Percentiles rank a stretch among this genome's conserved stretches.
Conservation (phyloP, 139 green algal genomes). For the Pseudopediastrum boryanum region DNA sequence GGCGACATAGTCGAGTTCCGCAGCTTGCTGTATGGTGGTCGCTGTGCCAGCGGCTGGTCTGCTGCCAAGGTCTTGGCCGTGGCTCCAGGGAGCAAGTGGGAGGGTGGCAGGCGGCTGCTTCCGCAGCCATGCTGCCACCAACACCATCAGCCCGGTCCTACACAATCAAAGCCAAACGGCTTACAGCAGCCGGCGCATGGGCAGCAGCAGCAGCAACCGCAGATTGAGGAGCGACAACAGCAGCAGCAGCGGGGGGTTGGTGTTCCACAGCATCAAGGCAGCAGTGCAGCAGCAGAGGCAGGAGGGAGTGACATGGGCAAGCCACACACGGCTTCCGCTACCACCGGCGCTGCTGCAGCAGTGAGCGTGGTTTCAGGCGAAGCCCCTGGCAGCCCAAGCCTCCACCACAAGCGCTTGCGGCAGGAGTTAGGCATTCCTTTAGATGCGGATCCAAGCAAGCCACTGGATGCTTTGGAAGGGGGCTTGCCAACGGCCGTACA, state of each 20-base stretch:
- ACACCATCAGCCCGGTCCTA: neutral
- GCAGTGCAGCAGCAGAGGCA: constrained; percentile 7
- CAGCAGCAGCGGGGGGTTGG: neutral
- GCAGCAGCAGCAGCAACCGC: constrained; percentile 24
- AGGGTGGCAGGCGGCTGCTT: constrained; percentile 24
- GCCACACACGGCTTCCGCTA: no score
- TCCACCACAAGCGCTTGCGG: no score
- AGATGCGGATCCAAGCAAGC: no score
- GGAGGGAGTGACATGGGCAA: neutral
- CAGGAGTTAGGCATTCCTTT: no score
- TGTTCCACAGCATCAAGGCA: neutral
- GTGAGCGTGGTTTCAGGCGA: no score
- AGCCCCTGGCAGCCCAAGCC: no score
- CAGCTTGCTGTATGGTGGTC: neutral
- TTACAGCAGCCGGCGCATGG: neutral
- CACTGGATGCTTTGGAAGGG: no score
- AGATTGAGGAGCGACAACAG: constrained; percentile 1
- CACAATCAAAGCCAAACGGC: neutral
- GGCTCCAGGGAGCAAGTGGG: constrained; percentile 19
- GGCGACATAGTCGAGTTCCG: constrained; percentile 26
- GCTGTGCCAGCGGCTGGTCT: constrained; percentile 21
- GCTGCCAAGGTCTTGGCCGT: constrained; percentile 18
- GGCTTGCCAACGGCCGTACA: no score
- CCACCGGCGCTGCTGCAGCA: no score
- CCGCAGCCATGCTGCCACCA: neutral